Base-by-base conservation (phyloP, 2,329 filamentous ascomycete genomes). In the Xylaria sp. region DNA sequence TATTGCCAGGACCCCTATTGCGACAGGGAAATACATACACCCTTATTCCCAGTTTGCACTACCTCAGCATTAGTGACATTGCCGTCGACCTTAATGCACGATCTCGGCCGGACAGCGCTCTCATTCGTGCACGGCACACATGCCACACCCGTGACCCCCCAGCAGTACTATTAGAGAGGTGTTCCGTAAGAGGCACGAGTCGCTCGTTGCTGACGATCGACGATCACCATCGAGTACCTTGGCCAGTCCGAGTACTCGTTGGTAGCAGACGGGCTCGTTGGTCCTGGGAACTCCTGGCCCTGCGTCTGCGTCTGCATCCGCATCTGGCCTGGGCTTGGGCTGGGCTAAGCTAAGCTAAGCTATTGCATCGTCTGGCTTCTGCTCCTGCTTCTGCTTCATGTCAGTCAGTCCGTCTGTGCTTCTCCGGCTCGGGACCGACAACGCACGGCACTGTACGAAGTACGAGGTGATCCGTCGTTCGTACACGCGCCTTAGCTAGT, bases 351-450 rank as follows among this genome's bases (percentile, higher is more conserved):
- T 42, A 13, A 13, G 37, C 37, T 9, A 42, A 42, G 11, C 35
- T 37, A 13, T 13, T 42, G 37, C 37, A 42, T 42, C 37, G 37
- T 42, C 37, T 42, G 23, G 23, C 23, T 30, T 30, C 23, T 30
- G 23, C 23, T 30, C 23, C 23, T 5, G 23, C 23, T 30, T 5
- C 23, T 30, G 23, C 54, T 34, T 50, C 57, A 55, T 46, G 30
- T 48, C 30, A 39, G 3, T 53, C 37, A 42, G n/a, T 44, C 34
- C 18, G 50, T 51, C 56, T 62, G 58, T 55, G 60, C 55, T 55
- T 46, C 54, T 52, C 54, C 63, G 50, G 37, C 57, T 65, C 62
- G 59, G 62, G 64, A 63, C 64, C 65, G 58, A 62, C 59, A 37
- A 19, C 35, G 23, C 18, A 50, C 23, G 48, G 48, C 10, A 50